These are phyloP conservation scores for Rosa multiflora DNA, from an alignment of 306 rosid genomes.

Conservation along the genomic window DNA sequence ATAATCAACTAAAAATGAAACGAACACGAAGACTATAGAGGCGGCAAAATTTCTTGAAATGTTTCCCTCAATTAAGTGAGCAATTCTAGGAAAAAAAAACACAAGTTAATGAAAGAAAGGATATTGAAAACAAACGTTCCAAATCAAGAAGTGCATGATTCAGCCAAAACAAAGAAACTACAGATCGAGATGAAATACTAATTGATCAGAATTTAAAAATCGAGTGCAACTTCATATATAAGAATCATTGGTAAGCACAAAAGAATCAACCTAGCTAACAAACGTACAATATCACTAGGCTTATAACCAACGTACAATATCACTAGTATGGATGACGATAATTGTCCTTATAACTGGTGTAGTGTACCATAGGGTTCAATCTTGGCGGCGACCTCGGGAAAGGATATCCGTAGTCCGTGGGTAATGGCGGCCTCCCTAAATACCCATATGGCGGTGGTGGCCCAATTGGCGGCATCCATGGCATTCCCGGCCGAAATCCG, in stretches of 20 bases:
- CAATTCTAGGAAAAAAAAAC: background rate
- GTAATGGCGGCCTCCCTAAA: background rate
- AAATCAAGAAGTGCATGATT: background rate
- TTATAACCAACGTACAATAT: background rate
- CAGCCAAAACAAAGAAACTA: background rate
- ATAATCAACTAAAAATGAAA: no score
- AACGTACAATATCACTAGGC: background rate
- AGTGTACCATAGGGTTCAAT: constrained; percentile 25
- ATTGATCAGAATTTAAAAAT: background rate
- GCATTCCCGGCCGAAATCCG: background rate
- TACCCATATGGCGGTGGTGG: background rate
- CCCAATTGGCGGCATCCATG: background rate
- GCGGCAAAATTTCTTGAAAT: no score
- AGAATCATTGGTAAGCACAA: background rate
- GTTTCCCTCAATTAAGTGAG: no score
- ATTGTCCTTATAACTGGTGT: constrained; percentile 30
- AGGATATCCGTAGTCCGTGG: background rate
- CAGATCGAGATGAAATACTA: background rate
- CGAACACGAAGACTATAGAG: no score
- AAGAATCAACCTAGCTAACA: background rate
- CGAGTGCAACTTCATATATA: background rate
- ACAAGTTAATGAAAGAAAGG: background rate
- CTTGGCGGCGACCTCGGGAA: background rate
- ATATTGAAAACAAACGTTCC: background rate
- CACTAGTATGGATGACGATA: background rate